Evolutionary conservation across 306 rosid species (phyloP).

Genomic region (Urtica urens): DNA sequence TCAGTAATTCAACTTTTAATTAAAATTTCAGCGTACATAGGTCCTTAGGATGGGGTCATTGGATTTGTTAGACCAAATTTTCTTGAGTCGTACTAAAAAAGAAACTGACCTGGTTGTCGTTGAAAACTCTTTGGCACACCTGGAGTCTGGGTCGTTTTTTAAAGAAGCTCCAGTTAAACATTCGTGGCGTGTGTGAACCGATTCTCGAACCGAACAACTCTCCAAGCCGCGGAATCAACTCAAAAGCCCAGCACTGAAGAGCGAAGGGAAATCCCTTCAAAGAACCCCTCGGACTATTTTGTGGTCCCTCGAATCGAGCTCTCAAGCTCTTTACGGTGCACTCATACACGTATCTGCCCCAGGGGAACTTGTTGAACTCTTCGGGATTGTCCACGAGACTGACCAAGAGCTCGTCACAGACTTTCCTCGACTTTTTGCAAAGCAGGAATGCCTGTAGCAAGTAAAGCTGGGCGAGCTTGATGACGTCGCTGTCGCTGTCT

Average conservation of each 20-base stretch:
- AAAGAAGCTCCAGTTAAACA: not conserved
- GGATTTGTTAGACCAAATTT: not conserved
- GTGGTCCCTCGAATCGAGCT: not conserved
- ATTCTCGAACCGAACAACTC: not conserved
- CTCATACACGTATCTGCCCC: not conserved
- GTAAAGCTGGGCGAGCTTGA: conserved; percentile 1
- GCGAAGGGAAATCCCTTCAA: not conserved
- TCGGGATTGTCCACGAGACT: not conserved
- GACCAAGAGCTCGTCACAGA: not conserved
- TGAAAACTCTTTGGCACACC: not conserved
- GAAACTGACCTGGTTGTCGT: not conserved
- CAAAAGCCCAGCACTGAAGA: not conserved
- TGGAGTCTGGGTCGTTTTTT: not conserved
- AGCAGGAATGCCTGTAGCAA: not conserved
- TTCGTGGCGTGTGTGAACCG: not conserved
- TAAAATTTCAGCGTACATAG: too few species aligned
- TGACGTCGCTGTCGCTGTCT: not conserved
- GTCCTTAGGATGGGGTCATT: not conserved
- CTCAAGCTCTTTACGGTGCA: not conserved
- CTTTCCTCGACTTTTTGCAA: not conserved
- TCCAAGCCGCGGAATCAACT: not conserved
- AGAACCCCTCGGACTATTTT: not conserved
- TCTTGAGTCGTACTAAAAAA: not conserved
- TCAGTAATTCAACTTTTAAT: not conserved
- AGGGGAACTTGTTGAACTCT: not conserved